These are phyloP conservation scores for Epichloe uncinata DNA, from an alignment of 2,329 filamentous ascomycete genomes.

Conservation along the genomic window DNA sequence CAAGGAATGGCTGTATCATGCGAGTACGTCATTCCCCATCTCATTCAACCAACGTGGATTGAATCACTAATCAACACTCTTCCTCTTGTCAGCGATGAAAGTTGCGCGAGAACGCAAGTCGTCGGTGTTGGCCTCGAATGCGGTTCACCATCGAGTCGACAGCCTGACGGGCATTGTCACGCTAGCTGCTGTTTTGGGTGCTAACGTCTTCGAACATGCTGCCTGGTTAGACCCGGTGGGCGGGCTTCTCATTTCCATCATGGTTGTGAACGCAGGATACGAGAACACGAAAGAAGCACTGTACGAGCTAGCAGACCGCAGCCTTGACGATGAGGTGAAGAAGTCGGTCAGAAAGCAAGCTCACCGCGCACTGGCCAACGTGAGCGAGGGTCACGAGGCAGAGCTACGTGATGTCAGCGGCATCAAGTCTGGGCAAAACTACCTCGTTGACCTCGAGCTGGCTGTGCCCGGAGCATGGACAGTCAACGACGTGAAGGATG, in stretches of 20 bases:
- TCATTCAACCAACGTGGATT: no score
- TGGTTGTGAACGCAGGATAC: conserved; percentile 85
- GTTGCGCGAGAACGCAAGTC: conserved; percentile 88
- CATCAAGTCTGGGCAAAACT: conserved; percentile 93
- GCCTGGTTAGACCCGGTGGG: conserved; percentile 92
- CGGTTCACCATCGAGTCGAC: conserved; percentile 91
- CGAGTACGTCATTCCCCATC: conserved; percentile 54
- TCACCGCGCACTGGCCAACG: conserved; percentile 40
- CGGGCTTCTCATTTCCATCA: conserved; percentile 78
- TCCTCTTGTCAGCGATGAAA: conserved; percentile 60
- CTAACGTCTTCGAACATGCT: conserved; percentile 73
- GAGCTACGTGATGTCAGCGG: conserved; percentile 71
- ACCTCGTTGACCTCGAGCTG: conserved; percentile 80
- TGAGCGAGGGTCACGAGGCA: conserved; percentile 43
- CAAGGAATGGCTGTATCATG: conserved; percentile 95
- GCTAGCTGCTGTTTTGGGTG: conserved; percentile 74
- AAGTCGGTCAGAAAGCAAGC: conserved; percentile 55
- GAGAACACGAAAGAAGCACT: conserved; percentile 73
- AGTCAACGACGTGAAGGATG: conserved; percentile 50
- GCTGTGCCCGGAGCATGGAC: conserved; percentile 67
- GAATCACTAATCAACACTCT: neutral
- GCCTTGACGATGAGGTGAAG: conserved; percentile 76
- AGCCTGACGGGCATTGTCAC: conserved; percentile 92
- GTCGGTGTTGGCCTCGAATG: conserved; percentile 89
- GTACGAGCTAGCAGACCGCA: conserved; percentile 80